Evolutionary conservation across 2,329 filamentous ascomycete species (phyloP).

Genomic region (Scytalidium lignicola): DNA sequence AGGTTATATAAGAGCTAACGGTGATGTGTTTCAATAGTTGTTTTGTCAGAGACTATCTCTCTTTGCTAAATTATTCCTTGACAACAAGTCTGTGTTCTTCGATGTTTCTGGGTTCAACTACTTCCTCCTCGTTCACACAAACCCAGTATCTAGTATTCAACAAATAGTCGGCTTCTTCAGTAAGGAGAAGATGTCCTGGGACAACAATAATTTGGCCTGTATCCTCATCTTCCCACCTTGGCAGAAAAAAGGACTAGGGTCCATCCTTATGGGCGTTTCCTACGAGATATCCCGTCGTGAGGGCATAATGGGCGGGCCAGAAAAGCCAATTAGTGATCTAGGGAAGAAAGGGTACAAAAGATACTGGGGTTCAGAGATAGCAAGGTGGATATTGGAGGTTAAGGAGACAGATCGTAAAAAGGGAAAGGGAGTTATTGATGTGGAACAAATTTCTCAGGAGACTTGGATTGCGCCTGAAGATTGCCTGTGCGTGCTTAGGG

Average conservation of each 20-base stretch:
- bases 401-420: constrained; percentile 20
- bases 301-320: constrained; percentile 79
- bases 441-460: constrained; percentile 66
- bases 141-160: constrained; percentile 21
- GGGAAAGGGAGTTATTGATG: constrained; percentile 45
- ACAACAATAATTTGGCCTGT: constrained; percentile 95
- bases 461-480: constrained; percentile 87
- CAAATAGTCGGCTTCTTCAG: constrained; percentile 94
- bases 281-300: constrained; percentile 88
- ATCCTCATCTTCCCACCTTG: constrained; percentile 95
- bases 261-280: constrained; percentile 84
- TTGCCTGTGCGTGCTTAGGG: constrained; percentile 69
- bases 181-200: constrained; percentile 98
- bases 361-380: constrained; percentile 83
- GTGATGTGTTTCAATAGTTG: constrained; percentile 40
- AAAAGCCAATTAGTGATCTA: constrained; percentile 86
- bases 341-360: constrained; percentile 76
- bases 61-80: constrained; percentile 94
- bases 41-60: constrained; percentile 95
- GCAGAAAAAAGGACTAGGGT: constrained; percentile 84
- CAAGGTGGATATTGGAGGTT: constrained; percentile 53
- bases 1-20: neutral
- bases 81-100: constrained; percentile 98
- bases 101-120: constrained; percentile 93
- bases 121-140: constrained; percentile 78